These are phyloP conservation scores for Mrakia frigida DNA, from an alignment of 768 basidiomycete species.

Conservation along the genomic window DNA sequence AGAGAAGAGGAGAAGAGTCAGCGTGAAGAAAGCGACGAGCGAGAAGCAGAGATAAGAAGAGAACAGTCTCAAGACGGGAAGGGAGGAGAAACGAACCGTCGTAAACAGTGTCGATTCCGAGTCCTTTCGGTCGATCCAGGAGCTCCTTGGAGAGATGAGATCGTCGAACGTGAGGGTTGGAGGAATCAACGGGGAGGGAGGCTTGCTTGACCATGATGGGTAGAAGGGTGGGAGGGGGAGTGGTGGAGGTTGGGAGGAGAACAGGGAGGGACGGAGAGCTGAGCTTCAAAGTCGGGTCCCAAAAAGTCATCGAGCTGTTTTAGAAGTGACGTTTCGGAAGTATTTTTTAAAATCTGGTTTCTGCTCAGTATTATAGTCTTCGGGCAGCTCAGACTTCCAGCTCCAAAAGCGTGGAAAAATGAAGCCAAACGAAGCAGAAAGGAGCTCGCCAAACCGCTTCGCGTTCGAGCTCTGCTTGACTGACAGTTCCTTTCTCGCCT, in stretches of 20 bases:
- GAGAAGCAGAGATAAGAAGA: conserved; percentile 28
- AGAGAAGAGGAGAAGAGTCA: not conserved
- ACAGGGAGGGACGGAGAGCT: not conserved
- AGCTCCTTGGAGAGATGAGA: conserved; percentile 40
- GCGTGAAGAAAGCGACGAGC: not conserved
- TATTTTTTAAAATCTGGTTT: too few species aligned
- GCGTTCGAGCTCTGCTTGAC: too few species aligned
- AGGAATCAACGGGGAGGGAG: not conserved
- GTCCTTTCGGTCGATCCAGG: conserved; percentile 38
- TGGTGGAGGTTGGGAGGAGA: not conserved
- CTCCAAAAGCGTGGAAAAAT: too few species aligned
- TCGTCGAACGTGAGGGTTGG: conserved; percentile 33
- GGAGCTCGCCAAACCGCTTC: too few species aligned
- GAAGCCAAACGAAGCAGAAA: too few species aligned
- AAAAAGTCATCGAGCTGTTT: too few species aligned
- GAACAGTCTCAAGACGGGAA: not conserved
- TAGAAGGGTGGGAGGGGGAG: not conserved
- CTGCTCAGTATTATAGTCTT: too few species aligned
- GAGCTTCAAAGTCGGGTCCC: not conserved
- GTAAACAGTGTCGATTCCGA: conserved; percentile 38
- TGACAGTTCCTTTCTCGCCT: too few species aligned
- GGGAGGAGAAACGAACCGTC: conserved; percentile 37
- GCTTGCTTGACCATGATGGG: not conserved
- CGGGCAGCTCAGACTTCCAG: too few species aligned
- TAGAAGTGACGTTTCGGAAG: too few species aligned